Conservation (phyloP, 75 land plant species). For the Pinus tabuliformis region DNA sequence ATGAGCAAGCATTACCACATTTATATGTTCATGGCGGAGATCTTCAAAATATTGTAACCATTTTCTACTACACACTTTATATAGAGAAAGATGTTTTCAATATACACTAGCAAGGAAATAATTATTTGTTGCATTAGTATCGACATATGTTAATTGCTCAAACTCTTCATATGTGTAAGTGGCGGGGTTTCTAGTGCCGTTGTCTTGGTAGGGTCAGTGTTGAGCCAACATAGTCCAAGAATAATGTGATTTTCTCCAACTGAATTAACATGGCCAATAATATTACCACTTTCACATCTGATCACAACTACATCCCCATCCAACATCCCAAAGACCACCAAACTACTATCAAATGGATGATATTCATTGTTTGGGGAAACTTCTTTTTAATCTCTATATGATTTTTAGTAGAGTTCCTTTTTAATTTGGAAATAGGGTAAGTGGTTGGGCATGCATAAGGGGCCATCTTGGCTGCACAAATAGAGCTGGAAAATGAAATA, state of each 20-base stretch:
- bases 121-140: conserved; percentile 82
- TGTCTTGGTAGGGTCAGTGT: conserved; percentile 56
- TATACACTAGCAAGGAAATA: conserved; percentile 84
- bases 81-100: conserved; percentile 77
- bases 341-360: conserved; percentile 59
- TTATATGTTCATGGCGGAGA: conserved; percentile 77
- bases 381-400: conserved; percentile 18
- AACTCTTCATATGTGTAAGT: conserved; percentile 78
- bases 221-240: conserved; percentile 78
- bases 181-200: conserved; percentile 25
- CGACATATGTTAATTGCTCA: conserved; percentile 83
- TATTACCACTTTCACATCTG: conserved; percentile 65
- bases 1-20: conserved; percentile 86
- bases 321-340: conserved; percentile 78
- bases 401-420: too few relatives aligned
- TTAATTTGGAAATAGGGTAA: too few relatives aligned
- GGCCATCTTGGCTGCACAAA: conserved; percentile 71
- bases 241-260: conserved; percentile 56
- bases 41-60: conserved; percentile 64
- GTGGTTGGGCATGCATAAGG: conserved; percentile 62
- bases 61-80: conserved; percentile 66
- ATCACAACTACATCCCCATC: conserved; percentile 78
- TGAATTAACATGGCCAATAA: conserved; percentile 65
- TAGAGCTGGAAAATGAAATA: conserved; percentile 54
- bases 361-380: conserved; percentile 86